Evolutionary conservation across 139 green algal species (phyloP), one percentile per base, ranked within the genome.

Genomic region (Parachlorella kessleri): DNA sequence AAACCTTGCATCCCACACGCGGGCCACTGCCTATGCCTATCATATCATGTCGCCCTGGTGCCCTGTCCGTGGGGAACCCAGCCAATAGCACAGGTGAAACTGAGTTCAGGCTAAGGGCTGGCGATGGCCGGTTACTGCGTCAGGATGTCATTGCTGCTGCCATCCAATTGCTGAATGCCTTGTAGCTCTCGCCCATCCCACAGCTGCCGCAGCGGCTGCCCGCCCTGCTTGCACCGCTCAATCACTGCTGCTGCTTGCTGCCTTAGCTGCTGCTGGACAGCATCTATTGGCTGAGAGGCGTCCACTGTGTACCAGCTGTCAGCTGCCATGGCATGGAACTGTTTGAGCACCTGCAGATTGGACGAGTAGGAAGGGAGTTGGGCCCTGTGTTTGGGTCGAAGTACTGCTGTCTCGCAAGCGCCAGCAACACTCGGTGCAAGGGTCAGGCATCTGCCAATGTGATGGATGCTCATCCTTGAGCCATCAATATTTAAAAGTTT

Each of bases 191-290:
- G n/a, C n/a, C 64, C 64, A 21, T 67, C 65, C 75, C 75, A 80
- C 42, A 80, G 65, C 64, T 63, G 64, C 33, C 36, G 37, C 40
- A 80, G 33, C 14, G 75, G 64, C 32, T 65, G 21, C 4, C 35
- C 59, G 21, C 75, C 75, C 2, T 42, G 75, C 75, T 66, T 39
- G 53, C 75, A 80, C 33, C 68, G 53, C 18, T 53, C 79, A 30
- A 80, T 48, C 38, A 75, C 71, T 18, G 59, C 81, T 2, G 40
- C 73, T 23, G 81, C 75, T 35, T 64, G 41, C 66, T 77, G 65
- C 39, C 67, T 73, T 21, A 86, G 67, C 72, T 81, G 54, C 59
- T 66, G 40, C 68, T 86, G 81, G 10, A 86, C 72, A 6, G 37
- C 69, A 1, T 86, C 81, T 14, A 86, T 74, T 37, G 55, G 32